These are phyloP conservation scores for Hevea brasiliensis DNA, from an alignment of 345 rosid genomes.

Conservation along the genomic window DNA sequence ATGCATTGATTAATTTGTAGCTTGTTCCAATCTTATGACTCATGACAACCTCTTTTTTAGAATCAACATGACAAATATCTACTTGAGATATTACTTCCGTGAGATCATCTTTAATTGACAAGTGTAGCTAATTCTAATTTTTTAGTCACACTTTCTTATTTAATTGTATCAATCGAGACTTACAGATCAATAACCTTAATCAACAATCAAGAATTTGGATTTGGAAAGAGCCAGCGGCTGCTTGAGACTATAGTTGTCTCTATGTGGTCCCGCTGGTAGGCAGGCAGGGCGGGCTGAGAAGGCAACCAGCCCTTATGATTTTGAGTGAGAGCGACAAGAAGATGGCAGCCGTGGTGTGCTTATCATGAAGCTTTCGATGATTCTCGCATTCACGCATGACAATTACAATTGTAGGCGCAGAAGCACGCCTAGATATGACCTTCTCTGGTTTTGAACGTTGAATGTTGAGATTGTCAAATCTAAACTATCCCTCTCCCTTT, in stretches of 20 bases:
- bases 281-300: background rate
- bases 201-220: background rate
- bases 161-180: no score
- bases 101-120: no score
- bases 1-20: background rate
- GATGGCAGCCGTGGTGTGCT: no score
- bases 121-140: no score
- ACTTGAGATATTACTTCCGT: no score
- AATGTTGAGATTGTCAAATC: constrained; percentile 3
- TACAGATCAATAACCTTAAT: no score
- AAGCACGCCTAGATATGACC: constrained; percentile 15
- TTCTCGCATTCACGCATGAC: background rate
- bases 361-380: background rate
- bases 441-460: constrained; percentile 5
- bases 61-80: no score
- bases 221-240: background rate
- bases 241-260: background rate
- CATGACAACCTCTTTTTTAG: no score
- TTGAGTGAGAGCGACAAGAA: no score
- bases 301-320: background rate
- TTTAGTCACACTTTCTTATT: no score
- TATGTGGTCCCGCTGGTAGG: background rate
- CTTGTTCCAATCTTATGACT: no score
- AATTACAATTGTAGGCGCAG: constrained; percentile 8
- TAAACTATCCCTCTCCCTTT: no score